These are phyloP conservation scores for Porcisia hertigi DNA, from an alignment of 208 protist species.

Conservation along the genomic window DNA sequence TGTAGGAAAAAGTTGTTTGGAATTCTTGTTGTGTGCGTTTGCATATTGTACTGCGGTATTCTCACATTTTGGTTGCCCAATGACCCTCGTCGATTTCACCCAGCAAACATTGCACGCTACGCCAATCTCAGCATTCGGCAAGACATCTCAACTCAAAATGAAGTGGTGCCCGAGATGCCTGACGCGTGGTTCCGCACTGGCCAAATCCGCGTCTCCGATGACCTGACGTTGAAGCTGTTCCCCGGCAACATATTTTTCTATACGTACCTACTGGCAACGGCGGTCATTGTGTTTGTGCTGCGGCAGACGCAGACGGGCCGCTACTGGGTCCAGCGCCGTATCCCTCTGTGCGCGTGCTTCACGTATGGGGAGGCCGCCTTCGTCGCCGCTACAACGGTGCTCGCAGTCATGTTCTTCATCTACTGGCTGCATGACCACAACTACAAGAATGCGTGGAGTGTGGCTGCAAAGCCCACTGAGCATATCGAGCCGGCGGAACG, in stretches of 20 bases:
- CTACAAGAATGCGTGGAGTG: slow-evolving; percentile 37
- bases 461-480: background rate
- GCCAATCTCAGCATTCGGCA: slow-evolving; percentile 12
- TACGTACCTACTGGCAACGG: slow-evolving; percentile 35
- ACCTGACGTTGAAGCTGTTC: slow-evolving; percentile 55
- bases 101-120: background rate
- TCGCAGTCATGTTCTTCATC: slow-evolving; percentile 51
- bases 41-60: slow-evolving; percentile 29
- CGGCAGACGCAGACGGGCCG: slow-evolving; percentile 27
- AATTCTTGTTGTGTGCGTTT: slow-evolving; percentile 19
- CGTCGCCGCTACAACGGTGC: slow-evolving; percentile 26
- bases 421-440: slow-evolving; percentile 75
- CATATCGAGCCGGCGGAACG: slow-evolving; percentile 30
- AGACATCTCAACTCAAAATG: slow-evolving; percentile 18
- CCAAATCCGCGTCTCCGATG: slow-evolving; percentile 32
- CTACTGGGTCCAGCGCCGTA: slow-evolving; percentile 32
- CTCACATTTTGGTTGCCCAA: slow-evolving; percentile 65
- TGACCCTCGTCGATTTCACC: slow-evolving; percentile 33
- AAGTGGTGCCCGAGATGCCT: slow-evolving; percentile 49
- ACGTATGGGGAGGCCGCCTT: slow-evolving; percentile 40
- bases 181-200: slow-evolving; percentile 45
- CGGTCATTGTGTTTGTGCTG: slow-evolving; percentile 33
- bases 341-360: slow-evolving; percentile 22
- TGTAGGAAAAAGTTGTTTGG: slow-evolving; percentile 14
- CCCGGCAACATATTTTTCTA: slow-evolving; percentile 75